These are phyloP conservation scores for Aureobasidium pullulans DNA, from an alignment of 2,329 filamentous ascomycete species.

Conservation along the genomic window DNA sequence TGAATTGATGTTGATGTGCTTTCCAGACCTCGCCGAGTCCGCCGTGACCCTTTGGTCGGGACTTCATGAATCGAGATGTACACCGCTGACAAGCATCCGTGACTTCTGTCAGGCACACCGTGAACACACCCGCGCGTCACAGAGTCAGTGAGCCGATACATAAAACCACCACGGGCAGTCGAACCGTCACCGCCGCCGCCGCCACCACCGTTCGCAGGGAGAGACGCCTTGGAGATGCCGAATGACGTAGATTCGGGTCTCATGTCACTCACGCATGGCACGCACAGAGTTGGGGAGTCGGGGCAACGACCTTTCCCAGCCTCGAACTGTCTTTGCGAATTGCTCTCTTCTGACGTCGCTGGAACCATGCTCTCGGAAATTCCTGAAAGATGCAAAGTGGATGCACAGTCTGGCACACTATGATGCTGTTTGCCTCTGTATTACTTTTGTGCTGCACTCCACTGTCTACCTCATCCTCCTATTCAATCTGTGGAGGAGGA, in stretches of 20 bases:
- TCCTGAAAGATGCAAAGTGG: neutral
- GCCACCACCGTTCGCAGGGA: neutral
- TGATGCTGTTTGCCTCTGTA: constrained; percentile 13
- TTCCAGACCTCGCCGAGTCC: neutral
- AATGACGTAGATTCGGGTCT: neutral
- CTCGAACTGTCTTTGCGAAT: neutral
- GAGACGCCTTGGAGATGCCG: neutral
- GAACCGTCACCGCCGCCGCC: neutral
- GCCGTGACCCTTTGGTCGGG: neutral
- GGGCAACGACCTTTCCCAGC: neutral
- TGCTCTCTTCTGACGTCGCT: constrained; percentile 5
- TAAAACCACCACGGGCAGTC: neutral
- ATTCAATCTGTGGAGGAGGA: neutral
- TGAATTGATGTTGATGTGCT: constrained; percentile 1
- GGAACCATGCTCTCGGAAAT: neutral
- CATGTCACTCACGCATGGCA: neutral
- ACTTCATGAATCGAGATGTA: neutral
- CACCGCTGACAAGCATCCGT: neutral
- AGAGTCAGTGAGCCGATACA: neutral
- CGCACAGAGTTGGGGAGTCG: neutral
- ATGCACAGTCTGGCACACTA: constrained; percentile 6
- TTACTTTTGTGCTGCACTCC: constrained; percentile 12
- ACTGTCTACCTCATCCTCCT: neutral
- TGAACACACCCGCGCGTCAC: neutral
- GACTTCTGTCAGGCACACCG: neutral